Percentiles rank a stretch among this genome's conserved stretches.
phyloP scores from a whole-genome alignment of 805 yeast genomes.

The Sugiyamaella valdiviana region DNA sequence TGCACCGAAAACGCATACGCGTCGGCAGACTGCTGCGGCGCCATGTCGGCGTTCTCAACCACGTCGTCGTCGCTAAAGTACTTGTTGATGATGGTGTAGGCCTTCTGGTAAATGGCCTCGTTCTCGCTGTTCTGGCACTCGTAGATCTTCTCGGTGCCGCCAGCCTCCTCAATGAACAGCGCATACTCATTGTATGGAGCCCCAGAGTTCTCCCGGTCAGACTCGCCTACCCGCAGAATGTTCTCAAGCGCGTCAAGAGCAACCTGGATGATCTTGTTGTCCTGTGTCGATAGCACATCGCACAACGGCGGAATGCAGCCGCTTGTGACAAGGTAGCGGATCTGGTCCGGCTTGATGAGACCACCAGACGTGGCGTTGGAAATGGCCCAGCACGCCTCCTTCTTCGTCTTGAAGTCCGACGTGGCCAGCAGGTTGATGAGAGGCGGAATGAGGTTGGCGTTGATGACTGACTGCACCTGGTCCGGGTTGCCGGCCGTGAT shows the following conservation, averaged over 20 bases:
- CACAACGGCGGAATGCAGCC: constrained; percentile 97
- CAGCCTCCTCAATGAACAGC: constrained; percentile 91
- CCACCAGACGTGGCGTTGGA: constrained; percentile 98
- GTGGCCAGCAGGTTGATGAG: constrained; percentile 67
- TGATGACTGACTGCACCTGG: constrained; percentile 95
- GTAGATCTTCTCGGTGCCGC: constrained; percentile 94
- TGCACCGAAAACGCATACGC: constrained; percentile 83
- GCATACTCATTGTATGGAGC: constrained; percentile 77
- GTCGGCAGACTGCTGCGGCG: constrained; percentile 73
- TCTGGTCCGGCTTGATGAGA: constrained; percentile 82
- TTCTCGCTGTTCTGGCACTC: constrained; percentile 88
- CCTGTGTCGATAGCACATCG: constrained; percentile 82
- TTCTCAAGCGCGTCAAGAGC: constrained; percentile 93
- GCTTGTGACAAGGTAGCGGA: constrained; percentile 84
- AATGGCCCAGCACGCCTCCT: constrained; percentile 99
- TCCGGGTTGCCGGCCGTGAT: constrained; percentile 95
- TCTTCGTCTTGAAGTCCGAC: constrained; percentile 92
- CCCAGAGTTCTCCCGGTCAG: constrained; percentile 74
- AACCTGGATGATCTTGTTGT: constrained; percentile 86
- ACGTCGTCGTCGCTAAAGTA: constrained; percentile 76
- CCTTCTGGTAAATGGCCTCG: constrained; percentile 87
- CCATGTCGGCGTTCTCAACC: constrained; percentile 54
- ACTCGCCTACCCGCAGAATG: constrained; percentile 88
- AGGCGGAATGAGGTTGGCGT: constrained; percentile 88
- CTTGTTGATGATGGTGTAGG: constrained; percentile 82